Conservation (phyloP, 2,329 filamentous ascomycete genomes). For the Colletotrichum musicola region DNA sequence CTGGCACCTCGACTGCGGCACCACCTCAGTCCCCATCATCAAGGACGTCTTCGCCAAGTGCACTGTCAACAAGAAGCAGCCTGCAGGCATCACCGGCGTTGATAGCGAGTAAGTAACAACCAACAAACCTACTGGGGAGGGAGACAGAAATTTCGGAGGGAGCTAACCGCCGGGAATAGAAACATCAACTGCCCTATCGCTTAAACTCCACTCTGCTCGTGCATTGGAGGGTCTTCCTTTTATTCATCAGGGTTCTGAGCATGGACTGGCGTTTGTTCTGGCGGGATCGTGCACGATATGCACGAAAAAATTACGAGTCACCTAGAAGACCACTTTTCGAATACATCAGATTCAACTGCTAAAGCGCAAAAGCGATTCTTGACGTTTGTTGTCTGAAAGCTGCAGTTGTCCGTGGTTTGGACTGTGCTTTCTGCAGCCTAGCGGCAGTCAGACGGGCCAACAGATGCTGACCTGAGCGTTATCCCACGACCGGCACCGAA, state of each 20-base stretch:
- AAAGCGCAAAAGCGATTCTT: not conserved
- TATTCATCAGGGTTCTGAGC: not conserved
- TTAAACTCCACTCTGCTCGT: not conserved
- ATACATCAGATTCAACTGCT: too few relatives aligned
- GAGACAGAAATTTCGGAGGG: not conserved
- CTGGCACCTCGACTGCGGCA: constrained; percentile 25
- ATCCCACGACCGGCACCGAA: not conserved
- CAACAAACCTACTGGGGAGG: too few relatives aligned
- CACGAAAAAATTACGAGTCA: too few relatives aligned
- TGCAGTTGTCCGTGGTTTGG: not conserved
- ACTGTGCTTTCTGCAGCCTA: not conserved
- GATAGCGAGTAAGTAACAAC: constrained; percentile 12
- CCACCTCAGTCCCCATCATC: constrained; percentile 16
- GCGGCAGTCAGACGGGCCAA: not conserved
- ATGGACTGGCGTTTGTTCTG: not conserved
- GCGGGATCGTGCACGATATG: not conserved
- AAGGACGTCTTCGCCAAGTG: constrained; percentile 35
- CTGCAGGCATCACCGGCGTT: constrained; percentile 3
- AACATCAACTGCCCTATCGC: constrained; percentile 31
- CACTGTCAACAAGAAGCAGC: constrained; percentile 13
- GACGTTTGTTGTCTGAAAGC: not conserved
- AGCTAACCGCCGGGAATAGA: not conserved
- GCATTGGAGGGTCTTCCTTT: not conserved
- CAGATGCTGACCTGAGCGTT: not conserved
- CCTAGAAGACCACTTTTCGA: too few relatives aligned